Evolutionary conservation across 1,284 basidiomycete species (phyloP).

Genomic region (Tilletia horrida): DNA sequence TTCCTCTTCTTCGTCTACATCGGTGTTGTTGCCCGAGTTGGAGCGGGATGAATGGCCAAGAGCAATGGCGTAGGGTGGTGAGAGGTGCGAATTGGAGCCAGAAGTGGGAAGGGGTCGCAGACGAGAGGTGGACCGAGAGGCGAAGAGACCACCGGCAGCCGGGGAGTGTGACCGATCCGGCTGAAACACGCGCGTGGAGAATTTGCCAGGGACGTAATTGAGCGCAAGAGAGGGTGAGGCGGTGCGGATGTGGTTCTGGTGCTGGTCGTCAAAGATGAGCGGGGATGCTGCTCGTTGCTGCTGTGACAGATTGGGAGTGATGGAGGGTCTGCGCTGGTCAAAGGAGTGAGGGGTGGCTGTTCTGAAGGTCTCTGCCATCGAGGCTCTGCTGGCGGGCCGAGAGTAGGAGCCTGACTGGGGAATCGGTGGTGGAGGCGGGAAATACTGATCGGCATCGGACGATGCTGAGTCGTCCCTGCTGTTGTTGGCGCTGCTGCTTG

Average conservation of each 20-base stretch:
- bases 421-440: conserved; percentile 9
- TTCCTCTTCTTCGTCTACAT: background rate
- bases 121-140: background rate
- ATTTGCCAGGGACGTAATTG: conserved; percentile 13
- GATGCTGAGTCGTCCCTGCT: background rate
- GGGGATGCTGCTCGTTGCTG: background rate
- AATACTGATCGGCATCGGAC: background rate
- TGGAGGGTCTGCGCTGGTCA: conserved; percentile 8
- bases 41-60: background rate
- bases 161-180: conserved; percentile 2
- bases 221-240: conserved; percentile 4
- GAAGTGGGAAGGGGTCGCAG: background rate
- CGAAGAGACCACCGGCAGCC: background rate
- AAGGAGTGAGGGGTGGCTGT: background rate
- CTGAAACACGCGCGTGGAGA: conserved; percentile 15
- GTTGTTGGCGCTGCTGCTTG: background rate
- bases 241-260: background rate
- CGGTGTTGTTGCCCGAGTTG: background rate
- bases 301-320: background rate
- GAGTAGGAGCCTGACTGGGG: background rate
- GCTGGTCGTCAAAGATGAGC: background rate
- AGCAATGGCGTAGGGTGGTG: too few relatives aligned
- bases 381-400: background rate
- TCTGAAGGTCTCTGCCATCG: background rate
- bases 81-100: background rate